Evolutionary conservation across 2,329 filamentous ascomycete genomes (phyloP).

Genomic region (Nannizziopsis barbatae): DNA sequence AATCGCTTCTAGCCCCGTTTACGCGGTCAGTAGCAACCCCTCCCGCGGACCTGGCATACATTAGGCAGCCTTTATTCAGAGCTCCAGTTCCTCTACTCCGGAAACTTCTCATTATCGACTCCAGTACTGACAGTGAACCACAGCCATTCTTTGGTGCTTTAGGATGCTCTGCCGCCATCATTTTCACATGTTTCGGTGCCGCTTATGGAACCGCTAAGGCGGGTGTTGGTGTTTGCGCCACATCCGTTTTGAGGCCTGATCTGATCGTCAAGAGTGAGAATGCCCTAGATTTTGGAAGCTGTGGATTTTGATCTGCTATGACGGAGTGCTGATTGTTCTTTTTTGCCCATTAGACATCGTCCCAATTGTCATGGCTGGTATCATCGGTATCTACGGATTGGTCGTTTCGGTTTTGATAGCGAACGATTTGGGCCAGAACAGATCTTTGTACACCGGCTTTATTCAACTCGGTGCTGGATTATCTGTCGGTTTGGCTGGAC

Average conservation of each 20-base stretch:
- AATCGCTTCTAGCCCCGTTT: slow-evolving; percentile 64
- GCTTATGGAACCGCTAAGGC: slow-evolving; percentile 99
- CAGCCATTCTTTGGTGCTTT: slow-evolving; percentile 93
- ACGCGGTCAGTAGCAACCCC: slow-evolving; percentile 68
- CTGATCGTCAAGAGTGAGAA: slow-evolving; percentile 96
- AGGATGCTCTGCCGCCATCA: slow-evolving; percentile 89
- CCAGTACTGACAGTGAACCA: slow-evolving; percentile 12
- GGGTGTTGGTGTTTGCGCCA: slow-evolving; percentile 94
- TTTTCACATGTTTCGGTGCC: slow-evolving; percentile 93
- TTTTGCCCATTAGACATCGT: slow-evolving; percentile 64
- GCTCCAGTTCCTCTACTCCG: too few species aligned
- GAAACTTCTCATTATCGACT: background rate
- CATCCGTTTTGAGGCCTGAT: slow-evolving; percentile 96
- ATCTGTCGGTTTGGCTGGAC: slow-evolving; percentile 67
- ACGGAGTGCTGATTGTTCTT: slow-evolving; percentile 13
- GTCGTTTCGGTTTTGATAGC: slow-evolving; percentile 82
- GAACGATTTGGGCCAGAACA: slow-evolving; percentile 60
- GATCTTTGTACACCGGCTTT: slow-evolving; percentile 69
- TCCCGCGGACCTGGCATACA: background rate
- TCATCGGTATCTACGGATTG: slow-evolving; percentile 96
- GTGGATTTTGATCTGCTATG: background rate
- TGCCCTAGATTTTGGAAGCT: background rate
- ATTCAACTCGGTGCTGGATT: slow-evolving; percentile 78
- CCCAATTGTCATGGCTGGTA: slow-evolving; percentile 99
- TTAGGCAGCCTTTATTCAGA: too few species aligned